Conservation (phyloP, 2,329 filamentous ascomycete species). For the Daldinia eschscholtzii region DNA sequence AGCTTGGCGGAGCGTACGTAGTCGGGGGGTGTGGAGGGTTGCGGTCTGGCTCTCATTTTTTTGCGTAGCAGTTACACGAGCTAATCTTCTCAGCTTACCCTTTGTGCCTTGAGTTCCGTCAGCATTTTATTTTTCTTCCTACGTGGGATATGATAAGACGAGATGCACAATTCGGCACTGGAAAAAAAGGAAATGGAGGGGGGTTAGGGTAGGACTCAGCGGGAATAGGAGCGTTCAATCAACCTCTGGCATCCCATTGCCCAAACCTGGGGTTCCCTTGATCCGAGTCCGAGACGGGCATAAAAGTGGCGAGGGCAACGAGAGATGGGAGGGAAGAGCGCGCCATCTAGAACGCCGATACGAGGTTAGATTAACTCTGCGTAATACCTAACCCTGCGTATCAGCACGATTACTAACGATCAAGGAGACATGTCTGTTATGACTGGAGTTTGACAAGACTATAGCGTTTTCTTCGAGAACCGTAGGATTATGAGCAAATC, state of each 20-base stretch:
- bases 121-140: constrained; percentile 28
- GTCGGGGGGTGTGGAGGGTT: background rate
- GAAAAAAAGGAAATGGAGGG: constrained; percentile 17
- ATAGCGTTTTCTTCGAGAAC: background rate
- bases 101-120: constrained; percentile 19
- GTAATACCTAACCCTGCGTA: constrained; percentile 14
- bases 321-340: constrained; percentile 4
- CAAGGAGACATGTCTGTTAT: constrained; percentile 1
- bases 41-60: background rate
- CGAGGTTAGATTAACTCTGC: constrained; percentile 30
- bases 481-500: constrained; percentile 19
- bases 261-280: constrained; percentile 35
- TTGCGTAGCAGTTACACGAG: constrained; percentile 18
- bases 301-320: constrained; percentile 23
- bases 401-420: constrained; percentile 7
- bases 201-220: constrained; percentile 2
- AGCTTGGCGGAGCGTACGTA: constrained; percentile 18
- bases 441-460: background rate
- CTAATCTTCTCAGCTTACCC: constrained; percentile 34
- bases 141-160: constrained; percentile 25
- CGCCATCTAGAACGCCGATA: constrained; percentile 30
- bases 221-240: constrained; percentile 7
- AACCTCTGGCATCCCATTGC: background rate
- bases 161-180: constrained; percentile 41
- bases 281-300: constrained; percentile 43